Base-by-base conservation (phyloP, 495 filamentous ascomycete species). In the Penicillium longicatenatum region DNA sequence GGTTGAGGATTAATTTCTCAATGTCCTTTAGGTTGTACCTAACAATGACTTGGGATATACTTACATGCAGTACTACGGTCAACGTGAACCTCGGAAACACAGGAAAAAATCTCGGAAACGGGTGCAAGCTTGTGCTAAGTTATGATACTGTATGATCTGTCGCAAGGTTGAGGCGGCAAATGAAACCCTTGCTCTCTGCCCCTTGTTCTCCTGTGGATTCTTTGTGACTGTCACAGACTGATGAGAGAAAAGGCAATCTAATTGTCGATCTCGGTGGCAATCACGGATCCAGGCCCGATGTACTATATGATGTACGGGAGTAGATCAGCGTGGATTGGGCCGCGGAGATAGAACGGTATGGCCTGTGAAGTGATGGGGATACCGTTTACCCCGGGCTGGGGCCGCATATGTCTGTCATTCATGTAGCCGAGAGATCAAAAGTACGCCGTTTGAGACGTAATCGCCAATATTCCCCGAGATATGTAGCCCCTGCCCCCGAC, bases 381-480 rank as follows among this genome's bases (percentile, higher is more conserved):
- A 59, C 47, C 35, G 52, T 50, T 53, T 45, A 33, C 42, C 30
- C 19, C 8, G 43, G 52, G 5, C 21, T 55, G 12, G 21, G 44
- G 21, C 17, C 16, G 41, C 45, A 30, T 29, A n/a, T 48, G 24
- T 48, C 24, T n/a, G 24, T 48, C 45, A 29, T 17, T 17, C 45
- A 11, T 30, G 45, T 48, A 48, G 43, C 20, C 43, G 43, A 46
- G 20, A 22, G 21, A 16, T 24, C 43, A 46, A 46, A 46, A 46
- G 43, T 46, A 46, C 43, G 22, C 43, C 43, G 43, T 12, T 46
- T 46, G 12, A 4, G 24, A 46, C 43, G 20, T 16, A 24, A 24
- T 10, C 22, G 20, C 5, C 43, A 21, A 7, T 46, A 46, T 46
- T 22, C 43, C 22, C 43, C 43, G 41, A 46, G 8, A 12, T 24